Percentiles rank a stretch among this genome's conserved stretches.
phyloP scores from a whole-genome alignment of 768 basidiomycete genomes.

The Sporobolomyces pararoseus region DNA sequence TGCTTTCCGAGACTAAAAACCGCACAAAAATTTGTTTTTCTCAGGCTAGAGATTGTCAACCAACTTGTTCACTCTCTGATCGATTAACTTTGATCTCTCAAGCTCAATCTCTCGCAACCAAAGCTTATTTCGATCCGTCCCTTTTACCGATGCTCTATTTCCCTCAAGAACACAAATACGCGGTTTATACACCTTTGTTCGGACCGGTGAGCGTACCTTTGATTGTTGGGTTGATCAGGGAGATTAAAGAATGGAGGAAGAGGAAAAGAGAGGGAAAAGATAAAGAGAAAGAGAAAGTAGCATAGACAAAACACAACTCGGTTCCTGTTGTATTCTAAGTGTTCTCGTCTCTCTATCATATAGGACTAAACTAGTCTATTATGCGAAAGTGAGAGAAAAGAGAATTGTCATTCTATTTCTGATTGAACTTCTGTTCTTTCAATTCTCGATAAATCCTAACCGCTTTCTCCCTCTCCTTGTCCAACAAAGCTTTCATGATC shows the following conservation, averaged over 20 bases:
- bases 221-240: slow-evolving; percentile 67
- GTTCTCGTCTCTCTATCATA: too few species aligned
- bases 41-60: not conserved
- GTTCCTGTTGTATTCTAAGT: too few species aligned
- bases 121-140: slow-evolving; percentile 93
- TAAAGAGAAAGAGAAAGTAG: not conserved
- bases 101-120: slow-evolving; percentile 65
- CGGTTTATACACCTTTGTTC: slow-evolving; percentile 92
- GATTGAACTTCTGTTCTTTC: slow-evolving; percentile 55
- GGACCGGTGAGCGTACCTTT: slow-evolving; percentile 83
- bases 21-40: too few species aligned
- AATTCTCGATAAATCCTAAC: slow-evolving; percentile 66
- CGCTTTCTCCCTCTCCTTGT: slow-evolving; percentile 66
- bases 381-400: not conserved
- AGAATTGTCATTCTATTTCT: not conserved
- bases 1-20: too few species aligned
- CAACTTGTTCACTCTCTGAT: not conserved
- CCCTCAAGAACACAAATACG: slow-evolving; percentile 95
- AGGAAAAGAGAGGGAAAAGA: not conserved
- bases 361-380: too few species aligned
- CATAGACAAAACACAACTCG: too few species aligned
- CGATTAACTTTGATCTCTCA: slow-evolving; percentile 59
- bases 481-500: slow-evolving; percentile 73
- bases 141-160: slow-evolving; percentile 96
- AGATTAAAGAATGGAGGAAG: slow-evolving; percentile 27